These are phyloP conservation scores for Trichaptum fuscoviolaceum DNA, from an alignment of 768 basidiomycete species.

Conservation along the genomic window DNA sequence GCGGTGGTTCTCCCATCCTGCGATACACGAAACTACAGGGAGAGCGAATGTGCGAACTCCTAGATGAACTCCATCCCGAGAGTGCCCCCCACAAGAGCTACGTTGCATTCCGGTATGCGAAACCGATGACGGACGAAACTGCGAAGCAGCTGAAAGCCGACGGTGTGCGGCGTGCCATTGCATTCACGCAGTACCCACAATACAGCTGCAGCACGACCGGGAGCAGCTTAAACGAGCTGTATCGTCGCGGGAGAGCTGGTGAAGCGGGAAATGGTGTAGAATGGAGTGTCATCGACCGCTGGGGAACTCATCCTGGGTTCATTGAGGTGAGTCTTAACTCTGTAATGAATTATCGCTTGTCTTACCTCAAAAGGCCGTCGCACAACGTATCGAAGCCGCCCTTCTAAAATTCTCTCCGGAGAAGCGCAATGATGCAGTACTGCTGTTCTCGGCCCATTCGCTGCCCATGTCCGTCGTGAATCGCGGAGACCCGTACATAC, in stretches of 20 bases:
- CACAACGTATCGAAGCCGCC: slow-evolving; percentile 81
- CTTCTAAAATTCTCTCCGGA: slow-evolving; percentile 73
- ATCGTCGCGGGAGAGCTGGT: slow-evolving; percentile 54
- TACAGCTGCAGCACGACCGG: slow-evolving; percentile 98
- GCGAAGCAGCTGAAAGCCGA: slow-evolving; percentile 82
- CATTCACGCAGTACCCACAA: slow-evolving; percentile 98
- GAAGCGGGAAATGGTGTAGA: slow-evolving; percentile 61
- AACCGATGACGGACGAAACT: slow-evolving; percentile 81
- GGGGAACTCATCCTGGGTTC: slow-evolving; percentile 94
- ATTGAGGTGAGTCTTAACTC: slow-evolving; percentile 64
- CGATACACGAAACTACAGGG: slow-evolving; percentile 87
- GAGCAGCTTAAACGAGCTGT: slow-evolving; percentile 93
- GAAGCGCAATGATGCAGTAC: slow-evolving; percentile 65
- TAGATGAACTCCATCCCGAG: slow-evolving; percentile 91
- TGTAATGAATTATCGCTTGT: background rate
- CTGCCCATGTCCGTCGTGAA: slow-evolving; percentile 98
- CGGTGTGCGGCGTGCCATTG: slow-evolving; percentile 87
- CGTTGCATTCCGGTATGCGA: slow-evolving; percentile 91
- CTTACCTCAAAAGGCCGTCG: slow-evolving; percentile 60
- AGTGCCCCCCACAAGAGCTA: slow-evolving; percentile 96
- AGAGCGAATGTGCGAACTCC: slow-evolving; percentile 78
- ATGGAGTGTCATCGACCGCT: slow-evolving; percentile 98
- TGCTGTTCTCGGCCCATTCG: slow-evolving; percentile 97
- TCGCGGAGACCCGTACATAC: slow-evolving; percentile 94
- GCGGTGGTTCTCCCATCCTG: slow-evolving; percentile 95